phyloP scores from a whole-genome alignment of 345 rosid species.

The Rubroshorea leprosula region DNA sequence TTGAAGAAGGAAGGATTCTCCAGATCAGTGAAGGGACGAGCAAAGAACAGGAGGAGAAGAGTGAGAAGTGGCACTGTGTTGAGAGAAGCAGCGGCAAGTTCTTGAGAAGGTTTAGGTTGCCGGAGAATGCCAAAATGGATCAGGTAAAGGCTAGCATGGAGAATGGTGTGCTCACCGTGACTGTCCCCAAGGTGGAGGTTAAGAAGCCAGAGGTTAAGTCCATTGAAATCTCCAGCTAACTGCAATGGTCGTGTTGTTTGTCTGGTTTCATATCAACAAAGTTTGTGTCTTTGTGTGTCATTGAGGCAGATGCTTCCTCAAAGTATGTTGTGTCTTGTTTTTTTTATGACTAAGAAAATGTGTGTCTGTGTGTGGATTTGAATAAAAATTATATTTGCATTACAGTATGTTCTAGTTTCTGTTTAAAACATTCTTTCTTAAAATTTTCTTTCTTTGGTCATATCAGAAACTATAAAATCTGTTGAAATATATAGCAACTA shows the following conservation, averaged over 20 bases:
- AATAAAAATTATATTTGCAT: too few relatives aligned
- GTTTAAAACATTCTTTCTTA: too few relatives aligned
- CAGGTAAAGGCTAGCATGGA: constrained; percentile 38
- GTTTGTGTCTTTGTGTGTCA: background rate
- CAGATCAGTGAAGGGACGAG: constrained; percentile 33
- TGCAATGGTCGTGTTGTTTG: background rate
- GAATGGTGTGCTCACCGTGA: constrained; percentile 34
- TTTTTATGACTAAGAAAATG: too few relatives aligned
- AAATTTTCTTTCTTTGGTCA: too few relatives aligned
- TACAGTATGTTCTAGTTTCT: too few relatives aligned
- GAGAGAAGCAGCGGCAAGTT: constrained; percentile 36
- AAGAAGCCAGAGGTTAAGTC: constrained; percentile 38
- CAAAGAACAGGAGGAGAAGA: constrained; percentile 36
- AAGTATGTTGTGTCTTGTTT: too few relatives aligned
- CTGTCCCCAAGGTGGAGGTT: constrained; percentile 30
- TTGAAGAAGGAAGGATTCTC: constrained; percentile 34
- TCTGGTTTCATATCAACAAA: background rate
- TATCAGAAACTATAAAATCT: too few relatives aligned
- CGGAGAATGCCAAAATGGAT: constrained; percentile 31
- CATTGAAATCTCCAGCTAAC: constrained; percentile 42
- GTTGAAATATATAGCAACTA: too few relatives aligned
- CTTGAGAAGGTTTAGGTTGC: constrained; percentile 41
- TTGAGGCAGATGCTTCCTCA: too few relatives aligned
- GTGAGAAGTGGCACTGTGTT: constrained; percentile 36
- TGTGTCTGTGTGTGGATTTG: too few relatives aligned